A percentile compares a stretch with the other conserved stretches of the same genome.
Evolutionary conservation across 345 rosid species (phyloP).

Genomic region (Boechera stricta): DNA sequence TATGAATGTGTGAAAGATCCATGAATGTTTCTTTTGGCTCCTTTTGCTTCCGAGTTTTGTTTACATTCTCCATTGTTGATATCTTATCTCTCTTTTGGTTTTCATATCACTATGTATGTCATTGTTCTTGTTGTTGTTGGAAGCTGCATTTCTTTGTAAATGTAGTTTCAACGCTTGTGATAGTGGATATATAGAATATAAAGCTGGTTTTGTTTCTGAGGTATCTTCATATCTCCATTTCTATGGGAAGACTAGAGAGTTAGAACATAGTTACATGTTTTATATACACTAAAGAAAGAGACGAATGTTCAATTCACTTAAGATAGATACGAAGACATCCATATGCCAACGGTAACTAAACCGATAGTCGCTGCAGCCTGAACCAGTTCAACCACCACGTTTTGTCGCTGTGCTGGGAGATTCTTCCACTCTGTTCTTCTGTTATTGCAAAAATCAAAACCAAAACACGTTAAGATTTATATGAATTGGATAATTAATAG

Average conservation of each 20-base stretch:
- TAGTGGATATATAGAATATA: neutral
- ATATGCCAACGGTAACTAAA: conserved; percentile 72
- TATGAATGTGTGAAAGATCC: neutral
- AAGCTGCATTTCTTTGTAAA: neutral
- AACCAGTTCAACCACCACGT: conserved; percentile 58
- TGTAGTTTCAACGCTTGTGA: conserved; percentile 12
- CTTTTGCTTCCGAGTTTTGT: conserved; percentile 12
- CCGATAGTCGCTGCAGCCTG: conserved; percentile 85
- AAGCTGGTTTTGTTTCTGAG: conserved; percentile 15
- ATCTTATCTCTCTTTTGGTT: neutral
- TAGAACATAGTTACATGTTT: conserved; percentile 33
- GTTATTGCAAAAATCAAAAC: conserved; percentile 25
- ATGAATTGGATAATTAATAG: neutral
- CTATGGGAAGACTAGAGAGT: conserved; percentile 27
- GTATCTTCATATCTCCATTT: conserved; percentile 35
- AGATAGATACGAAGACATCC: conserved; percentile 71
- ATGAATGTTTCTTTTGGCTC: neutral
- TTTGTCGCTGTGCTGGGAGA: conserved; percentile 65
- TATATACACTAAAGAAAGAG: conserved; percentile 34
- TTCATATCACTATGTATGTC: neutral
- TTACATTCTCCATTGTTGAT: conserved; percentile 14
- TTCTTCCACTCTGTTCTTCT: conserved; percentile 77
- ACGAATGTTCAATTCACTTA: conserved; percentile 40
- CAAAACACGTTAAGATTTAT: neutral
- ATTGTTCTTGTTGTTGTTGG: neutral